A percentile compares a stretch with the other conserved stretches of the same genome.
Evolutionary conservation across 2,329 filamentous ascomycete genomes (phyloP).

Genomic region (Cladosporium sp.): DNA sequence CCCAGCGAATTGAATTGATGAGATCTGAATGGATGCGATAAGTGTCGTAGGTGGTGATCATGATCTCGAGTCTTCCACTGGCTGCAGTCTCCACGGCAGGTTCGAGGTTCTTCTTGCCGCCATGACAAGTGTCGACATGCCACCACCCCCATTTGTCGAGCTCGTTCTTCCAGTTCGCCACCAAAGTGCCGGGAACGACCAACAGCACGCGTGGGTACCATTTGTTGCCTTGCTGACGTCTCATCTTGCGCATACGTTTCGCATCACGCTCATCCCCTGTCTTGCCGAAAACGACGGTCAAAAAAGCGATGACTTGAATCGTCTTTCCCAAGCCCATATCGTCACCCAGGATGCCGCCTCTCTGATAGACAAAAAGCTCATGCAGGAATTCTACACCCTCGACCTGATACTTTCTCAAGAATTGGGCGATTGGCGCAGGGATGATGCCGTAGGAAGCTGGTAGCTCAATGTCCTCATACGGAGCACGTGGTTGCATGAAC

Average conservation of each 20-base stretch:
- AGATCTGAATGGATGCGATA: constrained; percentile 72
- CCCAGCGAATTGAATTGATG: constrained; percentile 86
- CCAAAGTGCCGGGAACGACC: constrained; percentile 81
- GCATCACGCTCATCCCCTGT: constrained; percentile 80
- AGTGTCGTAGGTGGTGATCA: constrained; percentile 91
- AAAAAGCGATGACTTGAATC: constrained; percentile 88
- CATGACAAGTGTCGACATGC: constrained; percentile 80
- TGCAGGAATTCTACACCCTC: constrained; percentile 82
- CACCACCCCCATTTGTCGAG: constrained; percentile 92
- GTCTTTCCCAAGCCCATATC: constrained; percentile 99
- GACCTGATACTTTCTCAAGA: constrained; percentile 87
- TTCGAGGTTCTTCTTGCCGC: constrained; percentile 52
- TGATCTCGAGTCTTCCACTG: constrained; percentile 75
- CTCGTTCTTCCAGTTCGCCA: constrained; percentile 88
- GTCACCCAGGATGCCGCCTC: constrained; percentile 85
- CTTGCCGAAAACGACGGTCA: constrained; percentile 90
- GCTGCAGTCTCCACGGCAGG: constrained; percentile 52
- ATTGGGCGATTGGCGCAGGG: constrained; percentile 84
- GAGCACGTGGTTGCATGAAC: constrained; percentile 58
- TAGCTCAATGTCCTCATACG: constrained; percentile 71
- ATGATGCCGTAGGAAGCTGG: constrained; percentile 74
- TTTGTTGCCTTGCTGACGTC: constrained; percentile 50
- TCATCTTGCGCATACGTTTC: constrained; percentile 83
- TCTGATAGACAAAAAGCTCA: constrained; percentile 83
- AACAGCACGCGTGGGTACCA: constrained; percentile 87